A percentile compares a stretch with the other conserved stretches of the same genome.
phyloP scores from a whole-genome alignment of 225 moss, liverwort and hornwort genomes.

The Rhytidiadelphus loreus region DNA sequence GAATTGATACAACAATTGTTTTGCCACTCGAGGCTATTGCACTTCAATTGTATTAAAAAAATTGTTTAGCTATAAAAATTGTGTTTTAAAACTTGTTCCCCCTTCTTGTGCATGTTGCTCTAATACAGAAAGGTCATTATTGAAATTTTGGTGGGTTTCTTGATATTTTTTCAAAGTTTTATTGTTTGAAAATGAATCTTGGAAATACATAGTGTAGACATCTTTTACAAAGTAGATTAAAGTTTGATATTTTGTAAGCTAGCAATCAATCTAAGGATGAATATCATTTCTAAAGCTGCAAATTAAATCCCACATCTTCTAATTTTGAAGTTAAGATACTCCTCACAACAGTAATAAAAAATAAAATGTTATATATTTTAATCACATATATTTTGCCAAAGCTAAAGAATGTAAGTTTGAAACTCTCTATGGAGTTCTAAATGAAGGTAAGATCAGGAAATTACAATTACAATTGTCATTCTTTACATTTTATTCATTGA shows the following conservation, averaged over 20 bases:
- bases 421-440: background rate
- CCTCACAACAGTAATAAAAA: background rate
- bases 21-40: too few species aligned
- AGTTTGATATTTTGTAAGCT: background rate
- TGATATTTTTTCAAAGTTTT: background rate
- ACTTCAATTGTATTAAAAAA: background rate
- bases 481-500: too few species aligned
- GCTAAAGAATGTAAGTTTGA: background rate
- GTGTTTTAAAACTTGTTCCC: fast-evolving
- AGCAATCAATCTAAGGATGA: background rate
- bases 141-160: too few species aligned
- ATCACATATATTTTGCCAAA: background rate
- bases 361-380: background rate
- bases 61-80: fast-evolving
- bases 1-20: too few species aligned
- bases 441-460: background rate
- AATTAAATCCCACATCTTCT: background rate
- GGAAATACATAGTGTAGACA: background rate
- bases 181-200: background rate
- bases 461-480: background rate
- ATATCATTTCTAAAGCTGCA: background rate
- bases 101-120: fast-evolving
- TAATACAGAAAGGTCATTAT: background rate
- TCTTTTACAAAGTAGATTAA: background rate
- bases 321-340: background rate